Evolutionary conservation across 345 rosid species (phyloP), one percentile per base, ranked within the genome.

Genomic region (Odontarrhena argentea): DNA sequence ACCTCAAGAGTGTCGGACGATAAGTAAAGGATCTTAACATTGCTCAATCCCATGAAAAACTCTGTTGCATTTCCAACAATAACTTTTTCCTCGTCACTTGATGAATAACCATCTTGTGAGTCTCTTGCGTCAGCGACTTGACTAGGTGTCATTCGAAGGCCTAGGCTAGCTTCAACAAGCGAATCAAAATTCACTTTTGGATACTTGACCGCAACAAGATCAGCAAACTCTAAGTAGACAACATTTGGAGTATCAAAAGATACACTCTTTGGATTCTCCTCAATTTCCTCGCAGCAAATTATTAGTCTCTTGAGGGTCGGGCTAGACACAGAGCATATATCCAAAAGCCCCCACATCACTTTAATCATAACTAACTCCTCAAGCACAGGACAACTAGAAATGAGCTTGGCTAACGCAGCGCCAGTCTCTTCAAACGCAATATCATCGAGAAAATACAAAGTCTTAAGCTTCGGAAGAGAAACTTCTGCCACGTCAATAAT

Each of bases 1-100:
- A 68, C 73, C 73, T 49, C 73, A 30, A 69, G 66, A 69, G 66
- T 9, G 7, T 68, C 58, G 0, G 73, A 58, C 1, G 66, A 59
- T 41, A 69, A 44, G 52, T 69, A 50, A 30, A 69, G 52, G 35
- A 12, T 69, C 57, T 41, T 59, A 30, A 69, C 73, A 69, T 69
- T 41, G 49, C 66, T 15, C 30, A 69, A 40, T n/a, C 60, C 73
- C 52, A 0, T 5, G 11, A 69, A 25, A 69, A 59, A 50, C 8
- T 41, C 66, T 12, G 36, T 4, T 49, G 36, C 73, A 58, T 49
- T 47, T 0, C 26, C 7, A n/a, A n/a, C n/a, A n/a, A n/a, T n/a
- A n/a, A n/a, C n/a, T n/a, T n/a, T n/a, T n/a, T n/a, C n/a, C n/a
- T n/a, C n/a, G n/a, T n/a, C n/a, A n/a, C n/a, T n/a, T n/a, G n/a